These are phyloP conservation scores for Helianthus annuus DNA, from an alignment of 129 eudicot genomes.

Conservation along the genomic window DNA sequence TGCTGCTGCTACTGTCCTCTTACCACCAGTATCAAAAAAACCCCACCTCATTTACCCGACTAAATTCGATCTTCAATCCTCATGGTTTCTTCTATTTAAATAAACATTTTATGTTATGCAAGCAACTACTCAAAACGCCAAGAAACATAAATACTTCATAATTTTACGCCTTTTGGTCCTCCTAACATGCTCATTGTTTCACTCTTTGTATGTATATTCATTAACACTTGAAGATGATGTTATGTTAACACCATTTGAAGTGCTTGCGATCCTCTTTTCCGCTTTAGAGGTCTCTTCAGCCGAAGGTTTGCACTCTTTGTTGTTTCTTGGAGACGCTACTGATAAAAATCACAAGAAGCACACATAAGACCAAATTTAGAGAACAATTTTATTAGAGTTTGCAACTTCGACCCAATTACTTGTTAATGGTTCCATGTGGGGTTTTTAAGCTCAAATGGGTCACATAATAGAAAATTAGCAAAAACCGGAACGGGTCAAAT, in stretches of 20 bases:
- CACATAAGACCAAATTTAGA: background rate
- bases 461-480: too few relatives aligned
- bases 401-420: background rate
- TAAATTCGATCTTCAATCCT: background rate
- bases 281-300: background rate
- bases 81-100: conserved; percentile 14
- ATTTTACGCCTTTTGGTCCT: conserved; percentile 42
- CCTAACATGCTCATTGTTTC: conserved; percentile 29
- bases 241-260: background rate
- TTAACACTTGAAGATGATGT: conserved; percentile 21
- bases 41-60: too few relatives aligned
- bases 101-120: background rate
- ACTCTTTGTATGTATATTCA: conserved; percentile 9
- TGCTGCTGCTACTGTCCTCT: background rate
- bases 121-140: conserved; percentile 34
- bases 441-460: background rate
- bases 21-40: background rate
- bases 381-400: background rate
- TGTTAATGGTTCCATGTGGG: background rate
- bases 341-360: conserved; percentile 12
- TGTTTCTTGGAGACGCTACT: conserved; percentile 34
- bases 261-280: background rate
- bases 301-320: conserved; percentile 8
- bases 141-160: conserved; percentile 50
- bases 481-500: background rate